Conservation (phyloP, 306 rosid genomes). For the Hylodesmum podocarpum region DNA sequence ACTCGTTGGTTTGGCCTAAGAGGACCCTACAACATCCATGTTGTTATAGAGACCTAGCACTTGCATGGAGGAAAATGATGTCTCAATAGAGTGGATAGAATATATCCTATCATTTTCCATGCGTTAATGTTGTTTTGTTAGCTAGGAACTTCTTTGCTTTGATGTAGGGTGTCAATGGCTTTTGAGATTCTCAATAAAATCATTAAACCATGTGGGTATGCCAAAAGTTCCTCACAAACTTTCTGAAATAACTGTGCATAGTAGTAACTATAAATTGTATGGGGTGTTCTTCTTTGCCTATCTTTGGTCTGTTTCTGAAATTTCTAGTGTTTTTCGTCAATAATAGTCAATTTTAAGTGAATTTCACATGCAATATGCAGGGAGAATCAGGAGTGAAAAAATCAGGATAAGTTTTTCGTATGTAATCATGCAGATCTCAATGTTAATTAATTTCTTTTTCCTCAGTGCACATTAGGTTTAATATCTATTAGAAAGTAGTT, state of each 20-base stretch:
- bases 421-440: not conserved
- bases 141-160: conserved; percentile 37
- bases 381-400: not conserved
- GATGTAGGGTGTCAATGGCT: conserved; percentile 40
- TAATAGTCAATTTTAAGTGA: not conserved
- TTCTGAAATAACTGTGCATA: conserved; percentile 17
- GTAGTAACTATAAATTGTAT: not conserved
- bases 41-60: not conserved
- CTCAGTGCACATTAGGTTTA: not conserved
- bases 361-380: not conserved
- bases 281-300: not conserved
- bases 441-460: not conserved
- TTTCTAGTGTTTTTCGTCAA: not conserved
- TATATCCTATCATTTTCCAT: conserved; percentile 23
- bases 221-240: conserved; percentile 29
- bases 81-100: conserved; percentile 13
- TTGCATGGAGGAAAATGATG: conserved; percentile 27
- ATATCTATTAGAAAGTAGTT: not conserved
- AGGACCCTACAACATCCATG: conserved; percentile 4
- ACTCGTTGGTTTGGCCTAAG: conserved; percentile 87
- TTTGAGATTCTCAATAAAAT: conserved; percentile 42
- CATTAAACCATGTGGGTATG: conserved; percentile 29
- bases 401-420: not conserved
- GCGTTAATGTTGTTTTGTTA: conserved; percentile 25
- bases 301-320: not conserved